Evolutionary conservation across 2,329 filamentous ascomycete species (phyloP).

Genomic region (Ophiocordyceps camponoti-leonardi): DNA sequence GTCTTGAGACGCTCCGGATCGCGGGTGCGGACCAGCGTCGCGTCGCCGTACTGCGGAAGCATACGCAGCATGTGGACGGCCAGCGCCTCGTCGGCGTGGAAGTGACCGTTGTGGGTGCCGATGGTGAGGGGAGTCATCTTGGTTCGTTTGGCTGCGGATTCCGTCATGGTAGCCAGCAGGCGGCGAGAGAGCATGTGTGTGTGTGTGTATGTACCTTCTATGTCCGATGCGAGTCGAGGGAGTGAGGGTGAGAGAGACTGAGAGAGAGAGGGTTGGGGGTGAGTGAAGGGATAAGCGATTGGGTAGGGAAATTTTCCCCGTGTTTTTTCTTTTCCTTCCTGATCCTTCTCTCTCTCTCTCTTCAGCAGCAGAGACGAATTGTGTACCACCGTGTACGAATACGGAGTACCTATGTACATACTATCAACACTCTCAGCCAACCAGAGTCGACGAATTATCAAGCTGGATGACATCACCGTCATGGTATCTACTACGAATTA

Average conservation of each 20-base stretch:
- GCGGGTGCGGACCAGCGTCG: constrained; percentile 69
- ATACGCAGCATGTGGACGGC: constrained; percentile 90
- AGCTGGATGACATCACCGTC: too few relatives aligned
- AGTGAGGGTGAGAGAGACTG: too few relatives aligned
- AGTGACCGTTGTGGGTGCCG: constrained; percentile 94
- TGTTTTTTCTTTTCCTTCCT: background rate
- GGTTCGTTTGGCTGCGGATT: constrained; percentile 63
- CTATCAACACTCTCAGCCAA: too few relatives aligned
- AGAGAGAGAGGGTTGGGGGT: too few relatives aligned
- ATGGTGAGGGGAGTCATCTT: constrained; percentile 53
- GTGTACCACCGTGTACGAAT: too few relatives aligned
- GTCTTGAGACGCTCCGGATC: constrained; percentile 60
- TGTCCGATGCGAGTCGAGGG: background rate
- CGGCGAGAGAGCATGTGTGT: constrained; percentile 14
- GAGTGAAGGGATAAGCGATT: background rate
- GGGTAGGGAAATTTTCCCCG: background rate
- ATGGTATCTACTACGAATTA: too few relatives aligned
- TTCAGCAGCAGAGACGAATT: too few relatives aligned
- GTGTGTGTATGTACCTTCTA: too few relatives aligned
- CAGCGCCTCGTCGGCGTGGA: constrained; percentile 95
- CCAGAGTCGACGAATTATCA: too few relatives aligned
- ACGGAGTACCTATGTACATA: too few relatives aligned
- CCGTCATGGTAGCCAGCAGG: constrained; percentile 24
- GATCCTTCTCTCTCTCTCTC: too few relatives aligned
- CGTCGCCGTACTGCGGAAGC: constrained; percentile 61